Evolutionary conservation across 805 yeast genomes (phyloP), one percentile per base, ranked within the genome.

Genomic region (Candida morakotiae): DNA sequence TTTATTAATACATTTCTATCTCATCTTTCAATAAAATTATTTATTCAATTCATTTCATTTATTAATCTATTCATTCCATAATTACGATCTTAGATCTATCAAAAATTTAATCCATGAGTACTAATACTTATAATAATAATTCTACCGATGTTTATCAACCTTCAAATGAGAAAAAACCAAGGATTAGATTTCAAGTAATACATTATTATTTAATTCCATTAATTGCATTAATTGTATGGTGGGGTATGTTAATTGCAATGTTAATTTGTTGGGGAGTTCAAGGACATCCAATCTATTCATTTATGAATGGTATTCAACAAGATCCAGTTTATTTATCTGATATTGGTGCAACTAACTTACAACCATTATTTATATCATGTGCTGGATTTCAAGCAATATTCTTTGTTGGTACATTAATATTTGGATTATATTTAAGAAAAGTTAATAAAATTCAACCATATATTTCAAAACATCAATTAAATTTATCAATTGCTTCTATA

Each of bases 161-260:
- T n/a, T n/a, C n/a, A n/a, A 4, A 10, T 11, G 31, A 25, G 17
- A 34, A 34, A 19, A 40, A 34, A 17, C 43, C 43, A 14, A 14
- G 31, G 1, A 16, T 40, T 14, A 15, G 45, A n/a, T 67, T 65
- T 48, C 51, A 81, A 58, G 55, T 76, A 62, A 44, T 66, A 42
- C 62, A 77, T 62, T 63, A 69, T 60, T 62, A 75, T 58, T 48
- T 75, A 22, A 62, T 88, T 25, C 96, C 96, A 3, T 59, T 87
- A 29, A 51, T 79, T 2, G 75, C 87, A 2, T 62, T 77, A 36
- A 58, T 79, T 2, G 81, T 79, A 11, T 89, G 97, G 97, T 84
- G 88, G 79, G 95, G 85, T 3, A 86, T 87, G 96, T 73, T 89
- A 9, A 79, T 83, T 4, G 86, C 95, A 4, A 64, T 91, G 75